Percentiles rank a stretch among this genome's conserved stretches.
Conservation (phyloP, 306 rosid genomes). For the Pachyrhizus erosus region DNA sequence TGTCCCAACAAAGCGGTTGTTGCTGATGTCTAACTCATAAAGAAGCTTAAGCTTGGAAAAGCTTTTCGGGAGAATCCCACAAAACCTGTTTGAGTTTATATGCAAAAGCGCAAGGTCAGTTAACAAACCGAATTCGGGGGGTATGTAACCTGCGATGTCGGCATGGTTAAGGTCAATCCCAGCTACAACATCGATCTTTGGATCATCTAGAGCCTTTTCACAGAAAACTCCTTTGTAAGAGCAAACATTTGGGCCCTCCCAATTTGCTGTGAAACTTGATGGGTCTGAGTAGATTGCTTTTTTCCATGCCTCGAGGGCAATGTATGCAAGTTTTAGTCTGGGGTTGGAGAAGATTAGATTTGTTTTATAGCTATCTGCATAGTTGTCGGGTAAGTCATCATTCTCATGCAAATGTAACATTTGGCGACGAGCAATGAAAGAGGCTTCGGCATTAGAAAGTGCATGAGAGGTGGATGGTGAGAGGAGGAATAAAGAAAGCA, state of each 20-base stretch:
- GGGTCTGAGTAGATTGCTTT: conserved; percentile 77
- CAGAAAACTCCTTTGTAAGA: conserved; percentile 73
- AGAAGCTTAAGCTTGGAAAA: conserved; percentile 56
- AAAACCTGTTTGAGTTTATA: conserved; percentile 76
- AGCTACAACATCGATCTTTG: conserved; percentile 62
- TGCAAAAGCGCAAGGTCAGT: conserved; percentile 73
- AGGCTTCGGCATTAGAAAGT: conserved; percentile 56
- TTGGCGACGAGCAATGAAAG: conserved; percentile 65
- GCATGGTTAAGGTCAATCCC: conserved; percentile 83
- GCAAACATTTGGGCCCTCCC: conserved; percentile 80
- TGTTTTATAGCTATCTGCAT: conserved; percentile 20
- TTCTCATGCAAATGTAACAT: conserved; percentile 47
- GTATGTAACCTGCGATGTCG: conserved; percentile 82
- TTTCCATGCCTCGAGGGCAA: conserved; percentile 79
- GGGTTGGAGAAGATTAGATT: conserved; percentile 37
- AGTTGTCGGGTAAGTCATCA: conserved; percentile 55
- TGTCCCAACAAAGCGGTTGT: conserved; percentile 79
- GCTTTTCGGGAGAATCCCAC: conserved; percentile 71
- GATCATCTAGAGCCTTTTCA: conserved; percentile 58
- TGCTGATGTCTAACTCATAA: conserved; percentile 72
- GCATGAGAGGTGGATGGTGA: conserved; percentile 42
- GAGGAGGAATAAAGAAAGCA: conserved; percentile 26
- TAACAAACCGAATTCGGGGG: conserved; percentile 65
- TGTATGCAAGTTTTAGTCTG: conserved; percentile 63
- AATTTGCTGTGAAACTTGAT: conserved; percentile 54